These are phyloP conservation scores for Colletotrichum sp. DNA, from an alignment of 2,329 filamentous ascomycete species.

Conservation along the genomic window DNA sequence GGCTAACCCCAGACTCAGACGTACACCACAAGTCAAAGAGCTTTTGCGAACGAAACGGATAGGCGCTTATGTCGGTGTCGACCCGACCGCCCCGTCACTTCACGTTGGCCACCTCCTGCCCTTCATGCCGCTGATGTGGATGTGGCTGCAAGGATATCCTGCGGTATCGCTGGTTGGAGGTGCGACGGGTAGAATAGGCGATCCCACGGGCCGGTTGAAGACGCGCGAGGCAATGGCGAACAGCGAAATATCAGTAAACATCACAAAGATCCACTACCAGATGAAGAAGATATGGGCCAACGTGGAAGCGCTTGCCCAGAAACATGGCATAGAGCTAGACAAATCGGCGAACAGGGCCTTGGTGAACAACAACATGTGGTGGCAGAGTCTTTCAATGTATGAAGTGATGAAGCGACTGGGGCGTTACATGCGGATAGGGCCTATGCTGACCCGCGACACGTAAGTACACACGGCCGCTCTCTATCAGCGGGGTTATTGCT, in stretches of 20 bases:
- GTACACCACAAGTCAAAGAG: conserved; percentile 60
- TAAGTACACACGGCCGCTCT: conserved; percentile 49
- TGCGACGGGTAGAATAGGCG: conserved; percentile 79
- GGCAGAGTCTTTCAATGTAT: conserved; percentile 72
- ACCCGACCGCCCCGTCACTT: conserved; percentile 80
- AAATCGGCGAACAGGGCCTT: conserved; percentile 72
- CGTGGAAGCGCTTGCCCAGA: conserved; percentile 68
- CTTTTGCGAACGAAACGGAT: conserved; percentile 70
- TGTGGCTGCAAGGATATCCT: conserved; percentile 77
- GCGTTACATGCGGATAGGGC: conserved; percentile 75
- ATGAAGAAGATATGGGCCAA: conserved; percentile 76
- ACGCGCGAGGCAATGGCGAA: conserved; percentile 61
- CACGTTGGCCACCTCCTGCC: conserved; percentile 83
- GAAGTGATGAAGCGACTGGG: conserved; percentile 81
- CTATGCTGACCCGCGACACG: conserved; percentile 90
- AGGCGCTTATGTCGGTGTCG: conserved; percentile 80
- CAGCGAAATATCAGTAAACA: conserved; percentile 64
- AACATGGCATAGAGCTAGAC: conserved; percentile 67
- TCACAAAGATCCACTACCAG: conserved; percentile 72
- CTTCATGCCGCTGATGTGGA: conserved; percentile 84
- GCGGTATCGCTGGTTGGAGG: conserved; percentile 73
- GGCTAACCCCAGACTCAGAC: conserved; percentile 31
- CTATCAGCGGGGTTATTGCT: not conserved
- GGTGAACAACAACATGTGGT: conserved; percentile 85
- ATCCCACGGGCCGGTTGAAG: conserved; percentile 74